Base-by-base conservation (phyloP, 345 rosid genomes). In the Linum usitatissimum region DNA sequence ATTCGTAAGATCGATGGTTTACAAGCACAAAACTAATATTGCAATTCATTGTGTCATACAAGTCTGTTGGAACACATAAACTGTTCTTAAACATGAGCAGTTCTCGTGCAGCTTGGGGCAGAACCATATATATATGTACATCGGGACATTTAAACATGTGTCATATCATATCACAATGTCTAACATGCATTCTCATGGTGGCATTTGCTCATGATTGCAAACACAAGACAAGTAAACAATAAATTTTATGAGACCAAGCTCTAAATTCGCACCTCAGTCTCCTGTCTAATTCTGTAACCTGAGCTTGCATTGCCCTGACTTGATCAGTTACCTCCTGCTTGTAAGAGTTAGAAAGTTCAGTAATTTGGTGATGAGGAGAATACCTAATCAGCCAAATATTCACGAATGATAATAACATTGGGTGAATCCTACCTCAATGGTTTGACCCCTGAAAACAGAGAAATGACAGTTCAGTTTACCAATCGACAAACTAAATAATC, bases 241-340 rank as follows among this genome's bases (percentile, higher is more conserved):
- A 5, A 30, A 70, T 69, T 40, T 65, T 30, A 71, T n/a, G 39
- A 63, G 31, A 15, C 61, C 57, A 65, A 70, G 51, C 21, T 61
- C 56, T 40, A 59, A 78, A 75, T 58, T 56, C 61, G 65, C 77
- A 91, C 97, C 97, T 88, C 66, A 91, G 71, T 75, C 91, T 86
- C 77, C 82, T 77, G 63, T 86, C 89, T 61, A 77, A 65, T 67
- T 88, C 88, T 65, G 79, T 67, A 70, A 91, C 77, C 73, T 82
- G 88, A 69, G 71, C 72, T 76, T 81, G 88, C 76, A 76, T 60
- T 17, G 79, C 17, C 23, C 83, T 81, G 74, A 77, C 80, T 76
- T 83, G 91, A 70, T 82, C 79, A 45, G 81, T 73, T 77, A 84
- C 71, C 63, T 79, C 94, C 94, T 91, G 84, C 45, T 53, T 21